These are phyloP conservation scores for Plenodomus tracheiphilus DNA, from an alignment of 2,329 filamentous ascomycete genomes.

Conservation along the genomic window DNA sequence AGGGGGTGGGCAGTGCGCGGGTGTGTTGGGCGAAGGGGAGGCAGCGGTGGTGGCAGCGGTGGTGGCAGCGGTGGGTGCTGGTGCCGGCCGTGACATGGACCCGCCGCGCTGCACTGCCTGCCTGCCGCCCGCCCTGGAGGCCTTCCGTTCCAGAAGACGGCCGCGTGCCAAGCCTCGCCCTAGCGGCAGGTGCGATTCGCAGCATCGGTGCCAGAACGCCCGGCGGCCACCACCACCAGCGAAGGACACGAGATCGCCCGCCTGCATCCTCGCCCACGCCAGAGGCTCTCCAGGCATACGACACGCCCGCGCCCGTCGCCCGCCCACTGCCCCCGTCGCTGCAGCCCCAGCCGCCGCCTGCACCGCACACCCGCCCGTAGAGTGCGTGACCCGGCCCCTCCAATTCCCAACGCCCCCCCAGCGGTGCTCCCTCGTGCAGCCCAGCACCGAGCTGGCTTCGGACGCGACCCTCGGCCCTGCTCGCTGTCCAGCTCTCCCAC, in stretches of 20 bases:
- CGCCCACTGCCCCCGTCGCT: background rate
- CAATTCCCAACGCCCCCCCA: slow-evolving; percentile 7
- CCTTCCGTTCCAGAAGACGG: slow-evolving; percentile 9
- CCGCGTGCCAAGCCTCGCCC: slow-evolving; percentile 9
- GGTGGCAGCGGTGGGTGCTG: background rate
- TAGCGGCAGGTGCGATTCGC: slow-evolving; percentile 13
- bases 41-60: background rate
- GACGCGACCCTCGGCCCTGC: slow-evolving; percentile 14
- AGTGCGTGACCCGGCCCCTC: slow-evolving; percentile 21
- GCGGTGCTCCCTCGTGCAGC: slow-evolving; percentile 14
- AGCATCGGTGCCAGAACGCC: slow-evolving; percentile 10
- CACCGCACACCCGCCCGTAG: slow-evolving; percentile 2
- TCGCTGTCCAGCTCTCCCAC: slow-evolving; percentile 15
- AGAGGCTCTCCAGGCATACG: slow-evolving; percentile 11
- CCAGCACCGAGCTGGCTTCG: slow-evolving; percentile 8
- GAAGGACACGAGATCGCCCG: background rate
- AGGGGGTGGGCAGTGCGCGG: background rate
- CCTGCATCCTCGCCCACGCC: slow-evolving; percentile 5
- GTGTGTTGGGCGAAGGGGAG: background rate
- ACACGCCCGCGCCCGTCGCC: slow-evolving; percentile 1
- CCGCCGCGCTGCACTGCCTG: too few species aligned
- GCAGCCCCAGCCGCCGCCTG: slow-evolving; percentile 8
- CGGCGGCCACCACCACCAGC: background rate
- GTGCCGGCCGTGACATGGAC: too few species aligned
- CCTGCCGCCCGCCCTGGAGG: background rate